A percentile compares a stretch with the other conserved stretches of the same genome.
Evolutionary conservation across 768 basidiomycete genomes (phyloP).

Genomic region (Suillus luteus): DNA sequence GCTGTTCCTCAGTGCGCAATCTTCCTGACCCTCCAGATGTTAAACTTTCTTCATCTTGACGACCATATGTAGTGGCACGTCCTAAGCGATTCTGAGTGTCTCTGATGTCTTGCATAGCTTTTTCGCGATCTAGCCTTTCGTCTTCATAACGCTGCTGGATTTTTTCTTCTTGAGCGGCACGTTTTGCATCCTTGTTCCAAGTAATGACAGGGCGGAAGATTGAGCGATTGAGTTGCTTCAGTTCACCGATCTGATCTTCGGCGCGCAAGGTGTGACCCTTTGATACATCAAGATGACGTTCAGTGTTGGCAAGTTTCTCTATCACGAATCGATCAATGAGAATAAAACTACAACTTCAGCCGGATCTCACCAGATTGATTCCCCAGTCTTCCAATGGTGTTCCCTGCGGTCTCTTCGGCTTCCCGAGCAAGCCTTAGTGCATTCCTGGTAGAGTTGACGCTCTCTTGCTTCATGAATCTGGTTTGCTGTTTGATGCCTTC

Average conservation of each 20-base stretch:
- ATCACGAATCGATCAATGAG: conserved; percentile 9
- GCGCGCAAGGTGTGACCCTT: conserved; percentile 86
- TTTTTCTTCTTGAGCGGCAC: conserved; percentile 83
- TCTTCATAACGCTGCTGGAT: conserved; percentile 85
- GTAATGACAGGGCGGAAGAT: conserved; percentile 93
- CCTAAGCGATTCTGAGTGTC: conserved; percentile 88
- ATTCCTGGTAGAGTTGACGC: conserved; percentile 85
- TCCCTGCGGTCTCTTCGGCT: conserved; percentile 92
- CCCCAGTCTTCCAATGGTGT: conserved; percentile 80
- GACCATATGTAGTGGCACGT: conserved; percentile 65
- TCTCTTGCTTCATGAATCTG: conserved; percentile 87
- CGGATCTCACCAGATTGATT: conserved; percentile 83
- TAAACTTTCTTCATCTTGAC: conserved; percentile 43
- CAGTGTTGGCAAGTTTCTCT: conserved; percentile 92
- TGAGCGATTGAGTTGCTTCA: conserved; percentile 91
- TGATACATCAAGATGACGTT: conserved; percentile 90
- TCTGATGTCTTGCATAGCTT: conserved; percentile 81
- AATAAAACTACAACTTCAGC: conserved; percentile 6
- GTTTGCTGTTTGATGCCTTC: conserved; percentile 96
- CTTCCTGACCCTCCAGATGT: conserved; percentile 38
- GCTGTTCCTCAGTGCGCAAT: conserved; percentile 51
- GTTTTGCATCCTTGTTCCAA: conserved; percentile 92
- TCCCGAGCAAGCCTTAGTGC: conserved; percentile 92
- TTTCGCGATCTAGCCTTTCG: conserved; percentile 81
- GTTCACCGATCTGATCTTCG: conserved; percentile 91